Conservation (phyloP, 192 early-diverging fungal genomes). For the Borealophlyctis nickersoniae region DNA sequence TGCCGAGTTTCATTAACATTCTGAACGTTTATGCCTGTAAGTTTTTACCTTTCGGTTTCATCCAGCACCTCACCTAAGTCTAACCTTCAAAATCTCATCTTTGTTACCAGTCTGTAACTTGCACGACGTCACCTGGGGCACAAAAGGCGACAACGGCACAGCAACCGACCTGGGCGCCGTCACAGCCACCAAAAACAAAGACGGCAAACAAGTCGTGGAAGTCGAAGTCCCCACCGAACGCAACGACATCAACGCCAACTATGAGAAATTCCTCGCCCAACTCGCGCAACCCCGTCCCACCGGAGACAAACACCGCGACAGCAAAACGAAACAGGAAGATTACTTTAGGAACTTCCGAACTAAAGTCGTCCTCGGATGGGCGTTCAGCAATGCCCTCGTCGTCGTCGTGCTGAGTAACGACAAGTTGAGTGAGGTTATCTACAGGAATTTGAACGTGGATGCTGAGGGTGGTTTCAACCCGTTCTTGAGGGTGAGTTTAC, state of each 20-base stretch:
- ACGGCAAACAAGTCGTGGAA: slow-evolving; percentile 67
- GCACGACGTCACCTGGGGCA: slow-evolving; percentile 95
- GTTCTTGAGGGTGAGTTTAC: slow-evolving; percentile 47
- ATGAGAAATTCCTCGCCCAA: slow-evolving; percentile 71
- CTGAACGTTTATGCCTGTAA: slow-evolving; percentile 84
- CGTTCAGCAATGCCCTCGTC: slow-evolving; percentile 77
- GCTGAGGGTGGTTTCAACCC: slow-evolving; percentile 52
- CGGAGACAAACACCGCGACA: slow-evolving; percentile 67
- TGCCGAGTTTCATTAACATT: slow-evolving; percentile 89
- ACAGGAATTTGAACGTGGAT: slow-evolving; percentile 16
- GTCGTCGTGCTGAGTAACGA: slow-evolving; percentile 66
- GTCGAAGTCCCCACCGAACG: slow-evolving; percentile 72
- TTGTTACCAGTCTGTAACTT: slow-evolving; percentile 71
- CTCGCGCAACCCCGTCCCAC: slow-evolving; percentile 48
- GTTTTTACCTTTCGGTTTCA: slow-evolving; percentile 7
- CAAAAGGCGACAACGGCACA: slow-evolving; percentile 77
- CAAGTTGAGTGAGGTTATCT: slow-evolving; percentile 21
- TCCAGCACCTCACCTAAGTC: neutral
- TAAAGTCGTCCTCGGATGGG: slow-evolving; percentile 75
- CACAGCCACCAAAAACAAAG: slow-evolving; percentile 67
- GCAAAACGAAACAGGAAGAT: slow-evolving; percentile 83
- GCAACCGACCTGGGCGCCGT: slow-evolving; percentile 74
- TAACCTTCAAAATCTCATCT: neutral
- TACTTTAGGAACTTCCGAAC: slow-evolving; percentile 89
- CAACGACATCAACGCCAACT: slow-evolving; percentile 77